Evolutionary conservation across 2,329 filamentous ascomycete species (phyloP), one percentile per base, ranked within the genome.

Genomic region (Albifimbria verrucaria): DNA sequence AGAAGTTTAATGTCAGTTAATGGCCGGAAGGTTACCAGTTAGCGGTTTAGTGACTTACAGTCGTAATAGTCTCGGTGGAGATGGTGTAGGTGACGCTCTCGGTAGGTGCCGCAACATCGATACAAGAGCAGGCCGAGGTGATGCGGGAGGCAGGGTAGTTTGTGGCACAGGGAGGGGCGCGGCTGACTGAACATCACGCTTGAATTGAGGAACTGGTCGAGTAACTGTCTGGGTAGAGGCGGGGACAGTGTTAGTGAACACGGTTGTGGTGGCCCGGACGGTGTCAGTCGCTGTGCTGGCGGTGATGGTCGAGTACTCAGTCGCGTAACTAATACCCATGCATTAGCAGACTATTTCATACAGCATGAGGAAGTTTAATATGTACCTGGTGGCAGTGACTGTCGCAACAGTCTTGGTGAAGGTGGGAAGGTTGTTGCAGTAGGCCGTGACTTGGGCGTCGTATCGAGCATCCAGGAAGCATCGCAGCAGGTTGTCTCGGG

Each of bases 71-170:
- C 32, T 39, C 32, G 4, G 32, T 39, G 32, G 32, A 39, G 12
- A 39, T 39, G 32, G 44, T 47, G 44, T 24, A 18, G n/a, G 46
- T 36, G 24, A 48, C 46, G 46, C 23, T 36, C 12, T 28, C 46
- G 12, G 46, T 48, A 21, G 23, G n/a, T 9, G 46, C 46, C 15
- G 46, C 23, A 28, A 48, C 46, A 15, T 20, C 18, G 26, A 48
- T 48, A 25, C 46, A 48, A n/a, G 46, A 24, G n/a, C 46, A 48
- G 7, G 46, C 46, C 7, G 46, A 48, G 12, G 46, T 48, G 17
- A 48, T 28, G n/a, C 46, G 46, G 7, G 15, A 18, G n/a, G 23
- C 15, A 18, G 46, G 17, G 15, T 48, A 48, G 17, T 24, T 48
- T 3, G 17, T 20, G 7, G 24, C 46, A 48, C 24, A 48, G 15